phyloP scores from a whole-genome alignment of 768 basidiomycete species.

The Trametes cubensis region DNA sequence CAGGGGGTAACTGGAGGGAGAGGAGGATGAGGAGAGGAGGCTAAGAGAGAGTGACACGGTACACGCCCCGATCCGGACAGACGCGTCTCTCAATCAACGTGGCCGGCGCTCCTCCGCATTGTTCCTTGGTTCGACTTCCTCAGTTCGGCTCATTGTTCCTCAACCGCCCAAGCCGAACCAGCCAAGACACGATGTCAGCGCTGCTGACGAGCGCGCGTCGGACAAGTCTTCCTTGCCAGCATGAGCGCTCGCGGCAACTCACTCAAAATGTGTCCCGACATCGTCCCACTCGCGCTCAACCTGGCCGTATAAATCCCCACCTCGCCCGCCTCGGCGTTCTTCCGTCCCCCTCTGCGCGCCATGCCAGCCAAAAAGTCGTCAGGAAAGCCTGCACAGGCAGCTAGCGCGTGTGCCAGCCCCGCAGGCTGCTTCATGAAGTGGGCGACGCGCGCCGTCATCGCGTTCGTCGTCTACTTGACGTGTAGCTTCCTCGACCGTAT shows the following conservation, averaged over 20 bases:
- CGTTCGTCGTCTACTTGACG: constrained; percentile 36
- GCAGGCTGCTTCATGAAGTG: constrained; percentile 35
- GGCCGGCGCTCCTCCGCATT: constrained; percentile 9
- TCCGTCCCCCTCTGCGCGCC: neutral
- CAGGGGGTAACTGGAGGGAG: constrained; percentile 3
- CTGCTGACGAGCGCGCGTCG: constrained; percentile 16
- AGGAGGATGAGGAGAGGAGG: constrained; percentile 3
- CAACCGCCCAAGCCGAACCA: neutral
- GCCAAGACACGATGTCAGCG: neutral
- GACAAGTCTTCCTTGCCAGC: too few species aligned
- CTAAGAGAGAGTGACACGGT: constrained; percentile 9
- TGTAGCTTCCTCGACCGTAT: constrained; percentile 62
- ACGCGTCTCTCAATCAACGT: constrained; percentile 23
- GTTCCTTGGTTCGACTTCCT: constrained; percentile 8
- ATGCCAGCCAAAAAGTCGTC: constrained; percentile 20
- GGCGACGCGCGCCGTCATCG: constrained; percentile 32
- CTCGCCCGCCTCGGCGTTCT: neutral
- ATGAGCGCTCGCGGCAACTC: too few species aligned
- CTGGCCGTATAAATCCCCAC: neutral
- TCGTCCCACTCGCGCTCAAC: constrained; percentile 11
- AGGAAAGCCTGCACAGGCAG: neutral
- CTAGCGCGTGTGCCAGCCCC: neutral
- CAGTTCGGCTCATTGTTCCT: constrained; percentile 9
- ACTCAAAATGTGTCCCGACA: constrained; percentile 1
- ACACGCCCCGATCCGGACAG: constrained; percentile 15